Base-by-base conservation (phyloP, 83 land plant genomes). In the Isoetes engelmannii region DNA sequence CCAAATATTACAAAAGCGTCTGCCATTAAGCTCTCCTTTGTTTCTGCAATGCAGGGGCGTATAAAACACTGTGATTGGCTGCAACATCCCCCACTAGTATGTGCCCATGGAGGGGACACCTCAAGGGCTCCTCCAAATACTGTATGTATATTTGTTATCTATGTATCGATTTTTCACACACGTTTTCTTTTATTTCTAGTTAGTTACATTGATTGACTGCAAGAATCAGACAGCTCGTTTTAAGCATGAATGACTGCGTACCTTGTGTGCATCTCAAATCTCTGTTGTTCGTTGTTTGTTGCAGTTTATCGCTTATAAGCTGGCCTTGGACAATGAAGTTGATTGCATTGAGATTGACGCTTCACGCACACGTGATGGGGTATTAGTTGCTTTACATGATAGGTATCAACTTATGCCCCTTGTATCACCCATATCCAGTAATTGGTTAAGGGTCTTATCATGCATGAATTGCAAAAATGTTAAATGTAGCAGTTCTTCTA, bases 21-120 rank as follows among this genome's bases (percentile, higher is more conserved):
- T n/a, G n/a, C n/a, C 5, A 17, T 63, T 12, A 1, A 6, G 3
- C 46, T 41, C 4, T 63, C 48, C 45, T 63, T 9, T 63, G 48
- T 63, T 65, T 65, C 6, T 6, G 41, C 8, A 4, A 4, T 65
- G 44, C 71, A 88, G 92, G 53, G 66, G 42, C 77, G 71, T 61
- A 13, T 50, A 47, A 59, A 55, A 54, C 79, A 75, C 69, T 88
- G 92, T 45, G 77, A 79, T 51, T 88, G 92, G 92, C 44, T 88
- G 50, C 57, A 76, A 3, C 65, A 47, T 59, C 85, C 87, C 63
- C 92, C 92, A 5, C 79, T 88, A 63, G 89, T 88, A 4, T 88
- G 92, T 71, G 92, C 92, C 54, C 92, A 88, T 73, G 92, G 92
- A 18, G 92, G 92, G n/a, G 92, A 88, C 54, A 81, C 92, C 2